Evolutionary conservation across 306 rosid species (phyloP), one percentile per base, ranked within the genome.

Genomic region (Dalbergia cultrata): DNA sequence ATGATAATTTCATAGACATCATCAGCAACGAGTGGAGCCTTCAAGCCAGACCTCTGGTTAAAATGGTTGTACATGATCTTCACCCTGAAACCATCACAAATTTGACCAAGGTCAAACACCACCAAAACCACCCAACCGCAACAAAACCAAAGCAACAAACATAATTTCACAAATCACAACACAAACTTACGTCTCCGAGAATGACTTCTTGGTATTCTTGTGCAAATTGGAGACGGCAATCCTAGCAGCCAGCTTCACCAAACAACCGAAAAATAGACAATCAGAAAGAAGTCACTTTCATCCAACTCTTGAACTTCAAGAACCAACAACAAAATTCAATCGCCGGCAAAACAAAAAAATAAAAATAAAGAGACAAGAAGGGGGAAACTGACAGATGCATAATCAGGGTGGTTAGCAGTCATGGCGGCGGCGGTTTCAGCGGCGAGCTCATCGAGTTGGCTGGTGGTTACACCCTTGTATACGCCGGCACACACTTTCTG

Each of bases 401-500:
- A 95, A 66, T 95, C 99, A 5, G 98, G 98, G 61, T 91, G 99
- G 62, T 86, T 93, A 0, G 99, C 90, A 0, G 98, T 95, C 98
- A 95, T 72, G 6, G 97, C 97, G 0, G 98, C 98, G 13, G 99
- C 97, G 0, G 98, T 95, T 88, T 95, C 99, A 2, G 99, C 99
- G 0, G 99, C 98, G 83, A 95, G 80, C 72, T 95, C 98, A 76
- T 95, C 99, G 6, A 95, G 97, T 81, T 93, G 98, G 54, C 94
- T 95, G 5, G 99, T 95, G 56, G 98, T 95, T 19, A 95, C 99
- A 2, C 98, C 99, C 82, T 90, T 95, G 58, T 92, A 94, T 61
- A 94, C 98, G 11, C 98, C 98, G 1, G 98, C 97, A 21, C 98
- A 95, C 8, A 95, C 98, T 59, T 93, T 95, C 91, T 95, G 99